A percentile compares a stretch with the other conserved stretches of the same genome.
phyloP scores from a whole-genome alignment of 169 alveolate genomes.

The Cryptosporidium muris region DNA sequence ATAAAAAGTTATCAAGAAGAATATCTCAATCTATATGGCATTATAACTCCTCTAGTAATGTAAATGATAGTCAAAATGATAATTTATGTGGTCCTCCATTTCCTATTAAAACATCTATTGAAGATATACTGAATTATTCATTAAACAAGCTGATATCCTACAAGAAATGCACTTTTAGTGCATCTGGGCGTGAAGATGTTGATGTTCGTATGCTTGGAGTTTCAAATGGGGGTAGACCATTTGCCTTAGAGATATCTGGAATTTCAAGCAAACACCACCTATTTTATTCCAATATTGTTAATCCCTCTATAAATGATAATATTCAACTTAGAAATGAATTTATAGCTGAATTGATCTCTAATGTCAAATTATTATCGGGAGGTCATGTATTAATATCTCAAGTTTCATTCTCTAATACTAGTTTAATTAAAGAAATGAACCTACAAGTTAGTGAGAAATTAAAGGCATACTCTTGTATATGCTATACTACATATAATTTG shows the following conservation, averaged over 20 bases:
- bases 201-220: constrained; percentile 90
- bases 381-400: constrained; percentile 70
- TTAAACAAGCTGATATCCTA: constrained; percentile 43
- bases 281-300: constrained; percentile 11
- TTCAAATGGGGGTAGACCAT: constrained; percentile 82
- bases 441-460: constrained; percentile 79
- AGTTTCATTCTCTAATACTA: constrained; percentile 74
- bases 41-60: constrained; percentile 71
- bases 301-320: not conserved
- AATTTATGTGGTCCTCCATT: constrained; percentile 7
- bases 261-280: constrained; percentile 71
- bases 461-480: constrained; percentile 80
- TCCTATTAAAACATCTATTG: constrained; percentile 69
- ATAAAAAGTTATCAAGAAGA: constrained; percentile 83
- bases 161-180: constrained; percentile 67
- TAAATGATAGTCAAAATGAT: constrained; percentile 36
- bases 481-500: constrained; percentile 74
- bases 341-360: constrained; percentile 5
- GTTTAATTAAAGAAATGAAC: constrained; percentile 76
- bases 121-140: constrained; percentile 73
- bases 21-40: constrained; percentile 84
- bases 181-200: constrained; percentile 89
- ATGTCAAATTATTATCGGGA: constrained; percentile 9
- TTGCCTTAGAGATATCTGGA: constrained; percentile 82
- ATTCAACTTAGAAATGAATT: constrained; percentile 36